Percentiles rank a stretch among this genome's conserved stretches.
Evolutionary conservation across 176 grass and related monocot species (phyloP).

Genomic region (Canna indica): DNA sequence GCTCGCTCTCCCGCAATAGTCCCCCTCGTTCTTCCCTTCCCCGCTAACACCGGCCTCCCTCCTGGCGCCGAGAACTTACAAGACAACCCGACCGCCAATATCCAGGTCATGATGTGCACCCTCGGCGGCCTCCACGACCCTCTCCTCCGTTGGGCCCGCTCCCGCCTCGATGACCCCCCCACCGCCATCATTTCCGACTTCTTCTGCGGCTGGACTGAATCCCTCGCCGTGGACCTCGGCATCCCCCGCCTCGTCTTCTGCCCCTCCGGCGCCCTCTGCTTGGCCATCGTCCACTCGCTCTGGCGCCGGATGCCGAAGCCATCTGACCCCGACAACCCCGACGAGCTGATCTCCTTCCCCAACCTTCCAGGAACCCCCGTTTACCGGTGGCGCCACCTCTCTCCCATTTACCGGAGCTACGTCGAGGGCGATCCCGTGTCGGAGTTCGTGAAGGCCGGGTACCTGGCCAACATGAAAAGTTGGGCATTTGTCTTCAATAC

Average conservation of each 20-base stretch:
- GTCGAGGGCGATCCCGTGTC: neutral
- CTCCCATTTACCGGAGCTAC: neutral
- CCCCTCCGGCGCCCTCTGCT: neutral
- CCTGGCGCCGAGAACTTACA: slow-evolving; percentile 6
- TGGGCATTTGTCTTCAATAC: slow-evolving; percentile 28
- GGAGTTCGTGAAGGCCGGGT: neutral
- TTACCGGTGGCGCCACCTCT: neutral
- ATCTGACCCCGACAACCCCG: neutral
- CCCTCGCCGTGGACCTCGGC: slow-evolving; percentile 29
- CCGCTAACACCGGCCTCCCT: slow-evolving; percentile 12
- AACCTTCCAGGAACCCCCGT: neutral
- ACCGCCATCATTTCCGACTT: slow-evolving; percentile 33
- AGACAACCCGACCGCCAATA: neutral
- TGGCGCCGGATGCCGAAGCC: neutral
- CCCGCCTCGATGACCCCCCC: slow-evolving; percentile 10
- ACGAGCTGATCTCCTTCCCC: neutral
- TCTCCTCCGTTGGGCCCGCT: slow-evolving; percentile 35
- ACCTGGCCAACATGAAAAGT: slow-evolving; percentile 15
- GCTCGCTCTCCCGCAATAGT: neutral
- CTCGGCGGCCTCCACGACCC: slow-evolving; percentile 17
- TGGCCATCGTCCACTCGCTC: neutral
- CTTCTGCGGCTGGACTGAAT: slow-evolving; percentile 34
- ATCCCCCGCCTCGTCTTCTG: slow-evolving; percentile 2
- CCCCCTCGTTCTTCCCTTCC: slow-evolving; percentile 15
- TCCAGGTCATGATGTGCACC: neutral